Evolutionary conservation across 1,139 yeast genomes (phyloP).

Genomic region (Geotrichum histeridarum): DNA sequence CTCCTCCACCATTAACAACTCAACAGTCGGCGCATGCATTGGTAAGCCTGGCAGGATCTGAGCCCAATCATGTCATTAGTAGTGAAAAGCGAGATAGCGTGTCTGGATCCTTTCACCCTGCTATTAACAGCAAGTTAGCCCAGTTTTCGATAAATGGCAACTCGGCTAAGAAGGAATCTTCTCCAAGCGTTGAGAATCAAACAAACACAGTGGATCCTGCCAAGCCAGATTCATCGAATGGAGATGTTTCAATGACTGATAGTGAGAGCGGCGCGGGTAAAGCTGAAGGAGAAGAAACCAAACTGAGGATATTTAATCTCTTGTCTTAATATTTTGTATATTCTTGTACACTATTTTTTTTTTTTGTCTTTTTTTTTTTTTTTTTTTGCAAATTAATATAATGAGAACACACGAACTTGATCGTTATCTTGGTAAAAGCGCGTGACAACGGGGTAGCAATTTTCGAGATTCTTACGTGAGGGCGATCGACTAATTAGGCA

Average conservation of each 20-base stretch:
- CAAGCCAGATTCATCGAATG: not conserved
- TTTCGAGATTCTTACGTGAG: not conserved
- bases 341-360: not conserved
- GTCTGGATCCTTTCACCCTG: not conserved
- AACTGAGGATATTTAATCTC: conserved; percentile 28
- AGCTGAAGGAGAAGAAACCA: conserved; percentile 18
- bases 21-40: not conserved
- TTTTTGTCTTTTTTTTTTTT: too few relatives aligned
- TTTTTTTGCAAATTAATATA: not conserved
- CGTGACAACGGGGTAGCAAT: conserved; percentile 6
- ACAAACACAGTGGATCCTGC: too few relatives aligned
- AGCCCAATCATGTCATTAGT: not conserved
- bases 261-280: not conserved
- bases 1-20: conserved; percentile 5
- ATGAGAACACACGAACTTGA: not conserved
- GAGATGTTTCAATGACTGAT: conserved; percentile 3
- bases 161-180: too few relatives aligned
- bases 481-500: not conserved
- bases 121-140: too few relatives aligned
- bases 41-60: not conserved
- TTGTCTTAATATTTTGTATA: conserved; percentile 24
- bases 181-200: too few relatives aligned
- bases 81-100: conserved; percentile 1
- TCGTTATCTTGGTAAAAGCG: not conserved
- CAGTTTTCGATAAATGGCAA: too few relatives aligned